A percentile compares a stretch with the other conserved stretches of the same genome.
Evolutionary conservation across 805 yeast species (phyloP).

Genomic region (Dipodascus geniculatus): DNA sequence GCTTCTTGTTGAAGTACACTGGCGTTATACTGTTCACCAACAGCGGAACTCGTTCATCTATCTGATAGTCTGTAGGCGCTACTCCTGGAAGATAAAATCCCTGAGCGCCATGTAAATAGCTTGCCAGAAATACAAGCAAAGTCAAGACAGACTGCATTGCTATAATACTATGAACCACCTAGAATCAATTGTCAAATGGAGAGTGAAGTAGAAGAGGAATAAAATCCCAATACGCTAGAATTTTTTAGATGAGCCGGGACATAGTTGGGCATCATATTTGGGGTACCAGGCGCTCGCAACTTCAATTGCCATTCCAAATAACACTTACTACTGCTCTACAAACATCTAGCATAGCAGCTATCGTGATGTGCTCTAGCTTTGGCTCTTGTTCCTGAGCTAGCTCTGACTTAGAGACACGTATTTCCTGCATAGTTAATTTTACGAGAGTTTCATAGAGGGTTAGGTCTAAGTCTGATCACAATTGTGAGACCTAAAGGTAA

Average conservation of each 20-base stretch:
- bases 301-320: too few relatives aligned
- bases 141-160: not conserved
- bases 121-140: not conserved
- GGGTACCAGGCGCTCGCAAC: too few relatives aligned
- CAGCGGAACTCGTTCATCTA: conserved; percentile 62
- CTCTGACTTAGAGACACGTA: too few relatives aligned
- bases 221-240: not conserved
- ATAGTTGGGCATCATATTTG: not conserved
- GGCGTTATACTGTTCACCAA: conserved; percentile 89
- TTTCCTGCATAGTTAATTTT: too few relatives aligned
- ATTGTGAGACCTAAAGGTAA: too few relatives aligned
- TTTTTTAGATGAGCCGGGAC: too few relatives aligned
- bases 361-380: too few relatives aligned
- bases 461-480: not conserved
- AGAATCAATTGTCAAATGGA: too few relatives aligned
- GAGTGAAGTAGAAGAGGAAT: not conserved
- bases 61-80: conserved; percentile 80
- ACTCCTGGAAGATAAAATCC: conserved; percentile 93
- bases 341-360: too few relatives aligned
- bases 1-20: conserved; percentile 32
- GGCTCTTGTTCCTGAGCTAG: too few relatives aligned
- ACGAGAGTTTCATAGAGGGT: not conserved
- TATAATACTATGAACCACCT: not conserved
- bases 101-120: not conserved
- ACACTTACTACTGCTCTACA: too few relatives aligned